Base-by-base conservation (phyloP, 2,329 filamentous ascomycete species). In the Sporothrix protearum region DNA sequence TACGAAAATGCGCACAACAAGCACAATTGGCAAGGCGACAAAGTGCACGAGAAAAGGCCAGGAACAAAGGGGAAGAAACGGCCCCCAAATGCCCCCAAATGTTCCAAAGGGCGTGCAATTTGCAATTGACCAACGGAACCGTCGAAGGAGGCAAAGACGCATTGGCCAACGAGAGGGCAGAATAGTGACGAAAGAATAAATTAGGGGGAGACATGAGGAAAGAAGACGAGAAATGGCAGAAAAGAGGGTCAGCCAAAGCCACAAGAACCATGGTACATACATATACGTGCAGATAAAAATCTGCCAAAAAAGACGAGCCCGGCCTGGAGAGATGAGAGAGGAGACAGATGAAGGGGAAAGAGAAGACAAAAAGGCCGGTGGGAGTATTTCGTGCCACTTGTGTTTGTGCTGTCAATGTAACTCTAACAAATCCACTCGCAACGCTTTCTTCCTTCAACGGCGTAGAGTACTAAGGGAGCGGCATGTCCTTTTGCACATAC, bases 41-140 rank as follows among this genome's bases (percentile, higher is more conserved):
- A 28, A 19, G 14, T 28, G 14, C 39, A 64, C 25, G 16, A 19
- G 14, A 42, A 19, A 33, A 25, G 7, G 22, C 9, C 49, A 28
- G 49, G 16, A 33, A 28, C 39, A 42, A 47, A n/a, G 36, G 61
- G 2, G 8, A 47, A 49, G 16, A 30, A 33, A 47, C 16, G 25
- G 61, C 22, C 39, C 61, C 61, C 61, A 66, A n/a, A n/a, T 49
- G 61, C 22, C 39, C 61, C 61, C 61, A 66, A n/a, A n/a, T 49
- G 16, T 28, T 25, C 28, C 36, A 25, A 57, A 59, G 19, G 25
- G 39, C 42, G 8, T 25, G 36, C 12, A 22, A 33, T n/a, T n/a
- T n/a, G n/a, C n/a, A n/a, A 49, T 22, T 49, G 61, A 30, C 39
- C 61, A 49, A 66, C 25, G 42, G 16, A 25, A 49, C 8, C 5